Base-by-base conservation (phyloP, 306 rosid genomes). In the Cucurbita argyrosperma region DNA sequence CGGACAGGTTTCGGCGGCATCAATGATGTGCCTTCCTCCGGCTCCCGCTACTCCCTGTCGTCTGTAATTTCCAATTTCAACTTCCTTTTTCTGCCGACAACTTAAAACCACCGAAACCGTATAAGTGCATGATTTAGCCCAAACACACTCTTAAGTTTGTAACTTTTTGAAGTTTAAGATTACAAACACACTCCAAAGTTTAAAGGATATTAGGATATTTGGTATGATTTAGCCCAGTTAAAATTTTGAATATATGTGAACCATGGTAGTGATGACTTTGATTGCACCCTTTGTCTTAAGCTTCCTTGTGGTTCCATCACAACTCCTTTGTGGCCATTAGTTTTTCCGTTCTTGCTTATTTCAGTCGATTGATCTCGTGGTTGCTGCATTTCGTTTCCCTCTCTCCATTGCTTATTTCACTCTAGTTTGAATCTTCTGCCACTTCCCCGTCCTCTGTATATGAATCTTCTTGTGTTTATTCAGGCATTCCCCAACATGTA, bases 301-400 rank as follows among this genome's bases (percentile, higher is more conserved):
- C 85, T 91, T 74, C 80, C 91, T 39, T 91, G 85, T 63, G 93
- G 88, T 79, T 97, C 99, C 68, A 82, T 95, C 62, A 95, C 99
- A 80, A 91, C 97, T 63, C 96, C 99, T 77, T 95, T 26, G 99
- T 83, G 99, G 99, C 67, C 99, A 95, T 84, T 88, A 97, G 10
- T 95, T 95, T 81, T 95, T 97, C 83, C 99, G 88, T 9, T 85
- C 97, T 54, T 95, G 97, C 76, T 77, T 95, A 49, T 91, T 91
- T 82, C 99, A 88, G 87, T 76, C 96, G n/a, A 89, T 88, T 96
- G 99, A 95, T 85, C 83, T 26, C 26, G 90, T 76, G 85, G 99
- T 95, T 78, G 68, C 96, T 80, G 66, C 2, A 26, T 43, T 83
- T 74, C 58, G 43, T 79, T 82, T 21, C 56, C 71, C 59, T 71